These are phyloP conservation scores for Saccharomycopsis guyanensis DNA, from an alignment of 805 yeast genomes.

Conservation along the genomic window DNA sequence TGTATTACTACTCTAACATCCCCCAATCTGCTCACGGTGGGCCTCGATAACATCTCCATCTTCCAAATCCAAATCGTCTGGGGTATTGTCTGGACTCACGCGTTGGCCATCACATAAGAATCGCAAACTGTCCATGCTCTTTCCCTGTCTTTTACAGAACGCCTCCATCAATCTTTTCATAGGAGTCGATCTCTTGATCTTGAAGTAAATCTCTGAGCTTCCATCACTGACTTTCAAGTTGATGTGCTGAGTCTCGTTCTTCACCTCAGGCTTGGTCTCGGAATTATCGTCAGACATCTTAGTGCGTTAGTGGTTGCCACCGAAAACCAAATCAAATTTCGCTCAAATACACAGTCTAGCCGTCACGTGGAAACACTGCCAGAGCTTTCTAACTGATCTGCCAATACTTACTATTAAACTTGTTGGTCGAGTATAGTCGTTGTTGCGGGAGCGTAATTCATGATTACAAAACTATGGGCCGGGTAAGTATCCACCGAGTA, in stretches of 20 bases:
- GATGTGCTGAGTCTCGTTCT: conserved; percentile 68
- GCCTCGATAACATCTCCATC: conserved; percentile 94
- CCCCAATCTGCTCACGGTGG: conserved; percentile 89
- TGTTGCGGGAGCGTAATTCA: too few relatives aligned
- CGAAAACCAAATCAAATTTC: too few relatives aligned
- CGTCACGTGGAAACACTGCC: too few relatives aligned
- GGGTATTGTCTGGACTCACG: conserved; percentile 81
- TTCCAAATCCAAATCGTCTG: conserved; percentile 86
- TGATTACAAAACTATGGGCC: too few relatives aligned
- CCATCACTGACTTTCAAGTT: conserved; percentile 94
- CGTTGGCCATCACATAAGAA: conserved; percentile 92
- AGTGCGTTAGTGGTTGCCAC: too few relatives aligned
- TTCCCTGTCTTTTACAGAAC: conserved; percentile 96
- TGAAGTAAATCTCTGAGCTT: conserved; percentile 87
- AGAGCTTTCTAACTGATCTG: too few relatives aligned
- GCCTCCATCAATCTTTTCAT: conserved; percentile 95
- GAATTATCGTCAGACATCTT: conserved; percentile 21
- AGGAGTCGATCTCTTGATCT: conserved; percentile 87
- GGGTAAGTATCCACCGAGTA: too few relatives aligned
- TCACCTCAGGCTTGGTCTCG: conserved; percentile 43
- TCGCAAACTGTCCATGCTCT: conserved; percentile 71
- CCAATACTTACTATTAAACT: too few relatives aligned
- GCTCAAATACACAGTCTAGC: too few relatives aligned
- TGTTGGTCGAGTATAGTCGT: too few relatives aligned
- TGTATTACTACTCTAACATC: conserved; percentile 22